phyloP scores from a whole-genome alignment of 2,329 filamentous ascomycete genomes.

The Verticillium isaacii region DNA sequence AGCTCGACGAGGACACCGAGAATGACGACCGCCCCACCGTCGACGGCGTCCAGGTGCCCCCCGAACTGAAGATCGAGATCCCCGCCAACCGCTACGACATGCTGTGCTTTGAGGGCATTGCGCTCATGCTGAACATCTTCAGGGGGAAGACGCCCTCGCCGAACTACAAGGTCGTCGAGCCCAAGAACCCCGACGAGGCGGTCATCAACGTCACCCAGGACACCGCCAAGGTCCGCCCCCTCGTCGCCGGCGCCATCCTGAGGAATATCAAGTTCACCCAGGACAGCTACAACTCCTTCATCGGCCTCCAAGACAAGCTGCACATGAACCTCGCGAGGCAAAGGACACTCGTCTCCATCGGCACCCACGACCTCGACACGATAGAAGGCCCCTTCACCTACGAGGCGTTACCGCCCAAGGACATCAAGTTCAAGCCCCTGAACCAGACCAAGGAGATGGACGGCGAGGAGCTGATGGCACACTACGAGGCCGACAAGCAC shows the following conservation, averaged over 20 bases:
- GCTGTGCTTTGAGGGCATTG: conserved; percentile 96
- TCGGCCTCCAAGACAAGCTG: conserved; percentile 93
- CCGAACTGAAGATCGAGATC: conserved; percentile 97
- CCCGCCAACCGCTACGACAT: conserved; percentile 92
- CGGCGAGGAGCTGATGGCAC: conserved; percentile 82
- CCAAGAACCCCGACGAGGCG: conserved; percentile 68
- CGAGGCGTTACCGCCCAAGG: conserved; percentile 83
- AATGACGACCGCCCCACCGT: conserved; percentile 68
- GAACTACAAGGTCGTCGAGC: conserved; percentile 71
- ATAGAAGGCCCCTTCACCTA: conserved; percentile 95
- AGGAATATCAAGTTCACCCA: conserved; percentile 89
- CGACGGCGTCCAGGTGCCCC: conserved; percentile 76
- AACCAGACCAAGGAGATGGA: conserved; percentile 91
- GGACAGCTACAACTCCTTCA: conserved; percentile 94
- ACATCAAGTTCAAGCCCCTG: conserved; percentile 85
- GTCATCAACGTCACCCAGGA: conserved; percentile 74
- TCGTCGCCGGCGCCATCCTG: conserved; percentile 84
- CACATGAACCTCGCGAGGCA: conserved; percentile 94
- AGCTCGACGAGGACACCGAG: conserved; percentile 93
- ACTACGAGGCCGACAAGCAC: conserved; percentile 94
- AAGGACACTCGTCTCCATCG: conserved; percentile 91
- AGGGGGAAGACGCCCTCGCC: conserved; percentile 70
- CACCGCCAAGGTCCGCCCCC: conserved; percentile 76
- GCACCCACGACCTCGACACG: conserved; percentile 93
- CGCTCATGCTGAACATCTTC: conserved; percentile 95